Base-by-base conservation (phyloP, 495 filamentous ascomycete species). In the Aspergillus saccharolyticus region DNA sequence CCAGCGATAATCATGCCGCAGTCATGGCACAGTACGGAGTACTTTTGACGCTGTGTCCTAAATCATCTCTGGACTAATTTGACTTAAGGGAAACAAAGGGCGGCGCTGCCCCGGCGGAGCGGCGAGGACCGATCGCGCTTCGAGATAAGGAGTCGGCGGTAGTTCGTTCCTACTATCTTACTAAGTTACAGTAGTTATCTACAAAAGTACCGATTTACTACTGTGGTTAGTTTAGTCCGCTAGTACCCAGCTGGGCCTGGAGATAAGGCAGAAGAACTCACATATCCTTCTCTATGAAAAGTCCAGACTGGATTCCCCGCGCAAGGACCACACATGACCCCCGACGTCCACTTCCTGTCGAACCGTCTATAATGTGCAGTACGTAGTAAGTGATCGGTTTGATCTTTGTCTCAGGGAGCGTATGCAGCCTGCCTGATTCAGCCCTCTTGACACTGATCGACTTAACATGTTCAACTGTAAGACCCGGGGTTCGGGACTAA, bases 81-180 rank as follows among this genome's bases (percentile, higher is more conserved):
- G n/a, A n/a, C n/a, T n/a, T n/a, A n/a, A n/a, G n/a, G n/a, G 47
- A 28, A 28, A 2, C 24, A n/a, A 18, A 30, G 17, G 22, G 22
- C 22, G 47, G 21, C 1, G 22, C 9, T 50, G 47, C 9, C 22
- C 47, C 47, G 47, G 47, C 47, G 22, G 22, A 50, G 24, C 47
- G 47, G 47, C 47, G 47, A 50, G 2, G 24, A 7, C 47, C 47
- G 22, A 17, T 16, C 22, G 20, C 24, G 22, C 22, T 18, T 24
- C 17, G 47, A 50, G 47, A 54, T 45, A 54, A 54, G 42, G 24
- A 22, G n/a, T n/a, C n/a, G n/a, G n/a, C n/a, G n/a, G n/a, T n/a
- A n/a, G n/a, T n/a, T n/a, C n/a, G n/a, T n/a, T n/a, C n/a, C n/a
- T n/a, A n/a, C n/a, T n/a, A n/a, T n/a, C n/a, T n/a, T n/a, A n/a